Conservation (phyloP, 176 grass and related monocot species). For the Oryza brachyantha region DNA sequence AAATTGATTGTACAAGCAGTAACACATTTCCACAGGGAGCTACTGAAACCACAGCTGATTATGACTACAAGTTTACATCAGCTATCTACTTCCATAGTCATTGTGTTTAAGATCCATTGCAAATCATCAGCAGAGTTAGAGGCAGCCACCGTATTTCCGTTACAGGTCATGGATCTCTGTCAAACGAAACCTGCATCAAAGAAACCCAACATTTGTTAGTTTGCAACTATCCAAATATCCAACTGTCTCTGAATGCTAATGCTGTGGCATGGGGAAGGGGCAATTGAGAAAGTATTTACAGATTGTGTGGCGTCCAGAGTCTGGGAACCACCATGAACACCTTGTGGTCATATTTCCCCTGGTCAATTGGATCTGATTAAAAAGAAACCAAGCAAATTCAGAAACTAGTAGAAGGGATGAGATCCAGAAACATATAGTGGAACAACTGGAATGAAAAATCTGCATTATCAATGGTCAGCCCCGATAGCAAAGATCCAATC, state of each 20-base stretch:
- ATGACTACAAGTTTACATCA: not conserved
- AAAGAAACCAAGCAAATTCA: not conserved
- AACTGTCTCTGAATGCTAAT: not conserved
- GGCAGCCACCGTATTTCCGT: not conserved
- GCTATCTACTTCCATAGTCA: not conserved
- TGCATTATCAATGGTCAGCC: not conserved
- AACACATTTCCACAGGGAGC: not conserved
- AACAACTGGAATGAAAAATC: not conserved
- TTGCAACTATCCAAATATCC: not conserved
- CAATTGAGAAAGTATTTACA: conserved; percentile 9
- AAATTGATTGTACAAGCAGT: not conserved
- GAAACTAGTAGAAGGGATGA: not conserved
- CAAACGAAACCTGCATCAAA: conserved; percentile 13
- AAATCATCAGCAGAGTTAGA: not conserved
- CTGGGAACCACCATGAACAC: conserved; percentile 3
- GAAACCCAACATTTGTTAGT: not conserved
- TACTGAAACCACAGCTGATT: not conserved
- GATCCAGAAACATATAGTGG: not conserved
- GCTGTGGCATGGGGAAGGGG: not conserved
- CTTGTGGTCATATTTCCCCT: not conserved
- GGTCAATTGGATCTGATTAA: conserved; percentile 15
- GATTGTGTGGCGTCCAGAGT: not conserved
- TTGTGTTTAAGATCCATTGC: not conserved
- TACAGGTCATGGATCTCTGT: not conserved
- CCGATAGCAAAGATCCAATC: not conserved